A percentile compares a stretch with the other conserved stretches of the same genome.
Evolutionary conservation across 768 basidiomycete genomes (phyloP).

Genomic region (Mycena leptocephala): DNA sequence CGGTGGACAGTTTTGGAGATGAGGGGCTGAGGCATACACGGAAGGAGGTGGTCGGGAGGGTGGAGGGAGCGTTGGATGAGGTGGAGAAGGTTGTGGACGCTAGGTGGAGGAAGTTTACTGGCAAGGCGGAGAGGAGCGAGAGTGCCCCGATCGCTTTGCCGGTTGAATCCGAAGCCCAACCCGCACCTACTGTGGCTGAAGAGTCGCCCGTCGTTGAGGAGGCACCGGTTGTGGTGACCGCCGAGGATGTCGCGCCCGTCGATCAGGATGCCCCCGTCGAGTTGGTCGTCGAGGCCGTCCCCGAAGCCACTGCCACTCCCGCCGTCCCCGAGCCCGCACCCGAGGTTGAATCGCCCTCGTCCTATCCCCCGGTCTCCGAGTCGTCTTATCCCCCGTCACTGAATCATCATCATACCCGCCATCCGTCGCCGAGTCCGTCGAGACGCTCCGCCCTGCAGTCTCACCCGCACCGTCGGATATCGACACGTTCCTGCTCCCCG

Average conservation of each 20-base stretch:
- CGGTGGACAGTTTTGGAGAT: slow-evolving; percentile 74
- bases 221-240: background rate
- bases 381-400: background rate
- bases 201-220: background rate
- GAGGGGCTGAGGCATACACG: slow-evolving; percentile 64
- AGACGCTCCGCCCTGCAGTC: slow-evolving; percentile 39
- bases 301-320: background rate
- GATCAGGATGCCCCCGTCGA: background rate
- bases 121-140: slow-evolving; percentile 41
- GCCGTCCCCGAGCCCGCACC: background rate
- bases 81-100: slow-evolving; percentile 67
- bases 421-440: slow-evolving; percentile 31
- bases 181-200: background rate
- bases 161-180: background rate
- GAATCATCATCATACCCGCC: slow-evolving; percentile 4
- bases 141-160: background rate
- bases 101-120: slow-evolving; percentile 50
- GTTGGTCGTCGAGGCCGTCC: background rate
- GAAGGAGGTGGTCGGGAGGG: slow-evolving; percentile 68
- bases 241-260: too few species aligned
- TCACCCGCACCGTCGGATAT: slow-evolving; percentile 23
- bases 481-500: slow-evolving; percentile 48
- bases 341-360: background rate
- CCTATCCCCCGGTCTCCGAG: background rate
- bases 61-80: slow-evolving; percentile 72